phyloP scores from a whole-genome alignment of 2,329 filamentous ascomycete species.

The Penicillium janthinellum region DNA sequence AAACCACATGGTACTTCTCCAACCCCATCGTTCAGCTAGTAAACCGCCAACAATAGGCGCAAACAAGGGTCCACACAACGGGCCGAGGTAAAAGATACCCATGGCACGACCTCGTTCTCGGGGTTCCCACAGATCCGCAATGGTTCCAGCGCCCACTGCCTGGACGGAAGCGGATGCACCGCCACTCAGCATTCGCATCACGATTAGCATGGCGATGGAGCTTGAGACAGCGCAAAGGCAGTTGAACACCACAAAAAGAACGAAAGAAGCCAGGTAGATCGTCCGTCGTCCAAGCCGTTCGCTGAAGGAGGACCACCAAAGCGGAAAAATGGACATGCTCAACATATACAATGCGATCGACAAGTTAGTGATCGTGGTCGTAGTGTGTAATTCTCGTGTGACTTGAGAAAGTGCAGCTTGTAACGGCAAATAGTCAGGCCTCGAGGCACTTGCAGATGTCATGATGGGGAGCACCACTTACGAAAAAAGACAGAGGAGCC shows the following conservation, averaged over 20 bases:
- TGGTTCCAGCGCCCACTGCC: slow-evolving; percentile 79
- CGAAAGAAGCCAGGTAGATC: slow-evolving; percentile 77
- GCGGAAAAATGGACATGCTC: slow-evolving; percentile 77
- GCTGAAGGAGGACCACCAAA: slow-evolving; percentile 86
- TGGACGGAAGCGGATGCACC: slow-evolving; percentile 80
- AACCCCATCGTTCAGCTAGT: slow-evolving; percentile 68
- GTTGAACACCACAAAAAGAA: slow-evolving; percentile 71
- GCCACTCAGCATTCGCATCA: slow-evolving; percentile 72
- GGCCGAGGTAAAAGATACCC: slow-evolving; percentile 80
- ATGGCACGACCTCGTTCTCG: slow-evolving; percentile 75
- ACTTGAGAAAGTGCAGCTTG: slow-evolving; percentile 70
- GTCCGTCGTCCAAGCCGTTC: slow-evolving; percentile 70
- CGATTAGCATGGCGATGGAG: slow-evolving; percentile 74
- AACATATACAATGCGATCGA: slow-evolving; percentile 81
- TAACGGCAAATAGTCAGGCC: neutral
- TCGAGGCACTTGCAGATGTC: neutral
- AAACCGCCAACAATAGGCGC: slow-evolving; percentile 76
- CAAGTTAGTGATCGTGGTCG: slow-evolving; percentile 69
- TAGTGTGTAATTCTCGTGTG: slow-evolving; percentile 61
- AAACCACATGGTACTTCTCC: slow-evolving; percentile 79
- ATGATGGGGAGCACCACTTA: slow-evolving; percentile 46
- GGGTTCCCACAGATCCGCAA: slow-evolving; percentile 77
- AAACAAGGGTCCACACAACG: slow-evolving; percentile 71
- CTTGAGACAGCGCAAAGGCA: slow-evolving; percentile 68
- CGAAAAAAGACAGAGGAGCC: slow-evolving; percentile 83